Percentiles rank a stretch among this genome's conserved stretches.
Conservation (phyloP, 2,329 filamentous ascomycete genomes). For the Colletotrichum cordylinicola region DNA sequence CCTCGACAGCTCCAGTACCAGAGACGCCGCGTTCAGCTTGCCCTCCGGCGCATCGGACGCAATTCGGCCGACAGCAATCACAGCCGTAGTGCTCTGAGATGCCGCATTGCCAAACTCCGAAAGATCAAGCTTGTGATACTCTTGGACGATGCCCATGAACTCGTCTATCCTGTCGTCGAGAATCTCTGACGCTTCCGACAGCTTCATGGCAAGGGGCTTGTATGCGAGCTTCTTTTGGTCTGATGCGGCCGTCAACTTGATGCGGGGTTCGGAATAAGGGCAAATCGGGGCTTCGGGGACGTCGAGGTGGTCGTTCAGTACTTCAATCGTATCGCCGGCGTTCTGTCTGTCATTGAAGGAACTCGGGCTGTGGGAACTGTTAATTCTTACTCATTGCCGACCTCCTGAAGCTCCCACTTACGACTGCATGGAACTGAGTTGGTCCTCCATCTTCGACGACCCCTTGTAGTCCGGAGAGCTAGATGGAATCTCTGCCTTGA, state of each 20-base stretch:
- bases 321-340: slow-evolving; percentile 81
- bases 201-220: slow-evolving; percentile 92
- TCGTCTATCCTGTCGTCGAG: slow-evolving; percentile 95
- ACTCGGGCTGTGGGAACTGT: slow-evolving; percentile 47
- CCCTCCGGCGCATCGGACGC: slow-evolving; percentile 87
- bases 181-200: slow-evolving; percentile 90
- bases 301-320: slow-evolving; percentile 78
- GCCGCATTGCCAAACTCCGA: slow-evolving; percentile 87
- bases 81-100: slow-evolving; percentile 81
- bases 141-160: slow-evolving; percentile 76
- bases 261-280: slow-evolving; percentile 75
- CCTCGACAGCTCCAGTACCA: slow-evolving; percentile 88
- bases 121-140: slow-evolving; percentile 78
- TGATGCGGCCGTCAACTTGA: slow-evolving; percentile 85
- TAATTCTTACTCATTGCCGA: neutral
- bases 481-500: slow-evolving; percentile 47
- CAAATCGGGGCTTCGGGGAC: slow-evolving; percentile 73
- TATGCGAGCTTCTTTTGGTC: slow-evolving; percentile 92
- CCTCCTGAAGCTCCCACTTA: slow-evolving; percentile 29
- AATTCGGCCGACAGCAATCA: slow-evolving; percentile 90
- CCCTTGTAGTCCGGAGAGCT: slow-evolving; percentile 51
- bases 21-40: slow-evolving; percentile 81
- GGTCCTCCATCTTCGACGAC: slow-evolving; percentile 44
- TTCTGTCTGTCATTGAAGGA: slow-evolving; percentile 80
- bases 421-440: slow-evolving; percentile 43